Percentiles rank a stretch among this genome's conserved stretches.
phyloP scores from a whole-genome alignment of 208 protist genomes.

The Trypanosoma vivax region DNA sequence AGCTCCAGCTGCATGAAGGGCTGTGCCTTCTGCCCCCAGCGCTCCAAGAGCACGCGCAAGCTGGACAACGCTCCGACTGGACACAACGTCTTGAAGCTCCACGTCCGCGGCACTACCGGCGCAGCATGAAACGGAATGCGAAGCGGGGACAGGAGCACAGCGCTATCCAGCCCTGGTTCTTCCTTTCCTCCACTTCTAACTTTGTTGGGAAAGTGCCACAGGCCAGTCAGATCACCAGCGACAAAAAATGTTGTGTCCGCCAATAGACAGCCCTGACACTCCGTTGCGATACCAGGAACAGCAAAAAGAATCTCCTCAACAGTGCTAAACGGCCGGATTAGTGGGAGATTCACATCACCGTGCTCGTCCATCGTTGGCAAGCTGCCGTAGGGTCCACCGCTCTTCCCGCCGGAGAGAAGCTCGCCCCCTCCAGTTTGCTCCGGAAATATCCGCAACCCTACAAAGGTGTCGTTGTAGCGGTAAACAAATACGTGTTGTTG shows the following conservation, averaged over 20 bases:
- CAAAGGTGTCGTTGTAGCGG: slow-evolving; percentile 74
- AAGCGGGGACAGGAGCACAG: slow-evolving; percentile 33
- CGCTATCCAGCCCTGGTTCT: slow-evolving; percentile 21
- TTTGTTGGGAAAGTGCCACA: slow-evolving; percentile 36
- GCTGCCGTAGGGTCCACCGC: background rate
- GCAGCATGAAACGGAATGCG: slow-evolving; percentile 44
- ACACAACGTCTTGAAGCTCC: slow-evolving; percentile 58
- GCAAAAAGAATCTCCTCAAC: slow-evolving; percentile 87
- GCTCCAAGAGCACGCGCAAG: slow-evolving; percentile 21
- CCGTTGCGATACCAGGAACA: slow-evolving; percentile 78
- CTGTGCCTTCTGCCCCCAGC: slow-evolving; percentile 13
- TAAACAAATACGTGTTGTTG: slow-evolving; percentile 45
- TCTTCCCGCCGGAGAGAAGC: background rate
- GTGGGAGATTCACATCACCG: slow-evolving; percentile 19
- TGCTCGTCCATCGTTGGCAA: background rate
- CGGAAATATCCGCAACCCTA: slow-evolving; percentile 49
- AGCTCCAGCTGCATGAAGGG: slow-evolving; percentile 51
- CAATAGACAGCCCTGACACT: slow-evolving; percentile 80
- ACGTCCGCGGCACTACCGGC: slow-evolving; percentile 32
- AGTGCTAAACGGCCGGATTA: slow-evolving; percentile 63
- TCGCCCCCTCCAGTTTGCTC: slow-evolving; percentile 11
- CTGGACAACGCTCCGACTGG: slow-evolving; percentile 34
- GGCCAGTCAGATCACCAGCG: slow-evolving; percentile 61
- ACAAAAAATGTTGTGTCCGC: slow-evolving; percentile 84
- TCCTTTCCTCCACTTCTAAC: background rate